These are phyloP conservation scores for Neofusicoccum sp. DNA, from an alignment of 2,329 filamentous ascomycete genomes.

Conservation along the genomic window DNA sequence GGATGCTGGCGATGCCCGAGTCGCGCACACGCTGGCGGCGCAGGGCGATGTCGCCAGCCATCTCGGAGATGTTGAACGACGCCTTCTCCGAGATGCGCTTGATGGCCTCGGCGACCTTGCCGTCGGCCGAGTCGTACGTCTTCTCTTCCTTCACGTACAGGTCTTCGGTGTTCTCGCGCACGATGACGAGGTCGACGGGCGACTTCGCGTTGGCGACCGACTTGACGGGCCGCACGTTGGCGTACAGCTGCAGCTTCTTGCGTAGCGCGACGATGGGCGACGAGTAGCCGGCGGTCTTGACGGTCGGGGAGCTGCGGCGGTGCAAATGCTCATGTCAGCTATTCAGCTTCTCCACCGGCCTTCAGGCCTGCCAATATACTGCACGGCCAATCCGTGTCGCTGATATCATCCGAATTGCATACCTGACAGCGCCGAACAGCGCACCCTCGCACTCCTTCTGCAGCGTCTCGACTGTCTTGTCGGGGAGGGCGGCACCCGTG, in stretches of 20 bases:
- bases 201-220: constrained; percentile 64
- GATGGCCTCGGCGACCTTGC: constrained; percentile 92
- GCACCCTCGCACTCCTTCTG: constrained; percentile 92
- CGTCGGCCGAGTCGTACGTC: constrained; percentile 72
- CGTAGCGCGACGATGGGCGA: constrained; percentile 95
- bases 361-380: neutral
- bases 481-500: constrained; percentile 84
- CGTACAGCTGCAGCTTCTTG: constrained; percentile 93
- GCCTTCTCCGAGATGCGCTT: constrained; percentile 93
- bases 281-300: constrained; percentile 90
- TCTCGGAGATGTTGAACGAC: constrained; percentile 81
- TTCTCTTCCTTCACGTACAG: constrained; percentile 97
- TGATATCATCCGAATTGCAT: constrained; percentile 22
- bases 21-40: constrained; percentile 80
- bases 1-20: constrained; percentile 59
- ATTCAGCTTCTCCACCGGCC: neutral
- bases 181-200: constrained; percentile 94
- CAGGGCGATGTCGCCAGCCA: constrained; percentile 92
- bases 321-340: constrained; percentile 2
- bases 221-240: constrained; percentile 96
- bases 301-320: constrained; percentile 72
- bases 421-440: constrained; percentile 90
- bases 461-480: constrained; percentile 86
- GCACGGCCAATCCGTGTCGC: neutral
- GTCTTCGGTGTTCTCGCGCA: constrained; percentile 98